Conservation (phyloP, 2,329 filamentous ascomycete species). For the Hirsutella thompsonii region DNA sequence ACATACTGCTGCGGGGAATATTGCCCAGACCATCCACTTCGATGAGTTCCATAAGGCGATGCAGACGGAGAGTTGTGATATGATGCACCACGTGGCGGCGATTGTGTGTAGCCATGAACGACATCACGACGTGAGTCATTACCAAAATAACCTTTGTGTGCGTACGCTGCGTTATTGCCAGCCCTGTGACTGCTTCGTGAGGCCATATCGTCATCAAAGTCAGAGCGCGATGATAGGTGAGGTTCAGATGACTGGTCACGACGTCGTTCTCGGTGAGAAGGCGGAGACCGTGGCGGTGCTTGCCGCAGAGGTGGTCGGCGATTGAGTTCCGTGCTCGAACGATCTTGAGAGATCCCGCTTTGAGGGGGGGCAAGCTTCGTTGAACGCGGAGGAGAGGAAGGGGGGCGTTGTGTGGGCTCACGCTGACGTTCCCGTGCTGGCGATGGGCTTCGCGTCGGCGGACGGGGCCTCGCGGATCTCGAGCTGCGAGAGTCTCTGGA, state of each 20-base stretch:
- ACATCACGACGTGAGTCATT: conserved; percentile 20
- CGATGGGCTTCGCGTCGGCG: conserved; percentile 4
- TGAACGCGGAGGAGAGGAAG: conserved; percentile 11
- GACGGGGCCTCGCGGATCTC: not conserved
- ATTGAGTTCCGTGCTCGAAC: conserved; percentile 7
- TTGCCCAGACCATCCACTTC: conserved; percentile 25
- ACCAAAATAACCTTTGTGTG: conserved; percentile 22
- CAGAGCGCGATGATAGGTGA: conserved; percentile 32
- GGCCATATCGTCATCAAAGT: conserved; percentile 36
- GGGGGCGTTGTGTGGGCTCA: conserved; percentile 3
- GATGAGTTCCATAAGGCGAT: conserved; percentile 26
- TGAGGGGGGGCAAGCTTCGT: conserved; percentile 4
- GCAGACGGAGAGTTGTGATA: conserved; percentile 32
- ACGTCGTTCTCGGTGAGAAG: conserved; percentile 13
- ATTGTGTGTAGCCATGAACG: conserved; percentile 23
- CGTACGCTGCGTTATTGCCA: conserved; percentile 25
- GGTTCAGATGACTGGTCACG: conserved; percentile 15
- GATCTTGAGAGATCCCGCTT: conserved; percentile 7
- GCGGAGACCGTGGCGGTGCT: conserved; percentile 14
- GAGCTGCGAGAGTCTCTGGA: conserved; percentile 11
- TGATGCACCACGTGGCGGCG: conserved; percentile 28
- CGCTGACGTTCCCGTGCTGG: conserved; percentile 2
- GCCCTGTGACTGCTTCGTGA: conserved; percentile 29
- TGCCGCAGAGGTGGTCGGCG: conserved; percentile 10
- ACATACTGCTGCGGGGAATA: conserved; percentile 29